phyloP scores from a whole-genome alignment of 768 basidiomycete genomes.

The Artomyces pyxidatus region DNA sequence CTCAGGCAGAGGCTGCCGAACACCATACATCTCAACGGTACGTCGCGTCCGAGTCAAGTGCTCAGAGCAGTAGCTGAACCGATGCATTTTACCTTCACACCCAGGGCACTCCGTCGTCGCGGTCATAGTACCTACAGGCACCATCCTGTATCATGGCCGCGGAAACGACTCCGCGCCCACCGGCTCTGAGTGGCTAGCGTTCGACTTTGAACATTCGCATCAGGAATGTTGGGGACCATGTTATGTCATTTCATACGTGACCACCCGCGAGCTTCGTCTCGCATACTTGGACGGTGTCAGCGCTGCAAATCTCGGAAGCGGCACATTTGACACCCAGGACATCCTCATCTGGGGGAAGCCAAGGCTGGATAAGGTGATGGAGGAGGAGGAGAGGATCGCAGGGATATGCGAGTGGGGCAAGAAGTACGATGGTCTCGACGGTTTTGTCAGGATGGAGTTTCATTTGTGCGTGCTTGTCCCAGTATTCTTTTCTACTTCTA shows the following conservation, averaged over 20 bases:
- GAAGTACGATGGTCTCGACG: conserved; percentile 33
- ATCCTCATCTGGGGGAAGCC: background rate
- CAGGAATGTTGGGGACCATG: background rate
- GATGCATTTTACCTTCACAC: background rate
- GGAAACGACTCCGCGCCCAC: background rate
- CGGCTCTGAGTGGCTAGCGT: background rate
- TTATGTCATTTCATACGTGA: background rate
- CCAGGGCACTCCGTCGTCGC: background rate
- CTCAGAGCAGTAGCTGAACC: background rate
- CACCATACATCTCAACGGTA: background rate
- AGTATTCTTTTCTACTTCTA: background rate
- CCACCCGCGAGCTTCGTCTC: background rate
- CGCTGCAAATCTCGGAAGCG: background rate
- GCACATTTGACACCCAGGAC: background rate
- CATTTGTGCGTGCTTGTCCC: background rate
- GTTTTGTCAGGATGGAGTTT: conserved; percentile 32
- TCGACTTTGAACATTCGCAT: background rate
- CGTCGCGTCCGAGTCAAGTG: background rate
- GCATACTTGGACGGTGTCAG: background rate
- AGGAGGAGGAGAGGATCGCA: conserved; percentile 28
- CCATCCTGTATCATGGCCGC: no score
- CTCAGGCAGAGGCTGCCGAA: background rate
- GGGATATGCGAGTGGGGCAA: conserved; percentile 38
- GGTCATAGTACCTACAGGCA: background rate
- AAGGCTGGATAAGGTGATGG: background rate